Base-by-base conservation (phyloP, 2,329 filamentous ascomycete genomes). In the Stenocarpella maydis region DNA sequence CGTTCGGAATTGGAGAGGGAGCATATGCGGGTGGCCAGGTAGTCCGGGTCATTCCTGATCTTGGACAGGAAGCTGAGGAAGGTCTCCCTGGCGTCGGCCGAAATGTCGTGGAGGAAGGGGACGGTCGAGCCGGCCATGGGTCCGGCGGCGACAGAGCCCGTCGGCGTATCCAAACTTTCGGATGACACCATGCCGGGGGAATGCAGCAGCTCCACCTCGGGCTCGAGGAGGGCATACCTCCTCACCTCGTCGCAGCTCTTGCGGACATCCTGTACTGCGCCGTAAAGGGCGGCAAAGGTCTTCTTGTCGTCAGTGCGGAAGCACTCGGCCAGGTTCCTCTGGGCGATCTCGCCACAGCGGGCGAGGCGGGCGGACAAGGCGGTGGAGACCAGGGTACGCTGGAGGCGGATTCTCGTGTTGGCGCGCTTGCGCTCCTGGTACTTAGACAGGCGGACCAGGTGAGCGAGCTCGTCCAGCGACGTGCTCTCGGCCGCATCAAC, bases 31-130 rank as follows among this genome's bases (percentile, higher is more conserved):
- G 92, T 90, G 76, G 95, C 93, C 79, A 99, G 80, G 80, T 97
- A 98, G 76, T 95, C 90, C 45, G 94, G 91, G 78, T 97, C 95
- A 72, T 92, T 94, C 74, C 95, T 90, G 72, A 98, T 87, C 79
- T 93, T 89, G 60, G 89, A 91, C 74, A 98, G 82, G 76, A 98
- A 95, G 72, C 90, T 88, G 69, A 98, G 78, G 70, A 98, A 88
- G 52, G 91, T 89, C 71, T 93, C 89, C 77, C 93, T 86, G 68
- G 93, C 90, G 72, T 91, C 90, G 68, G 88, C 84, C 64, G 94
- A 92, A 61, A 98, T 87, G 76, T 94, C 90, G 77, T 92, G 88
- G 65, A 92, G 81, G 74, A 91, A 92, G 1, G 89, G 88, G 1
- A 82, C 79, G 41, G 83, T 80, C 52, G 84, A 82, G 71, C 79